These are phyloP conservation scores for Pseudonitzschia pungens DNA, from an alignment of 108 stramenopile genomes.

Conservation along the genomic window DNA sequence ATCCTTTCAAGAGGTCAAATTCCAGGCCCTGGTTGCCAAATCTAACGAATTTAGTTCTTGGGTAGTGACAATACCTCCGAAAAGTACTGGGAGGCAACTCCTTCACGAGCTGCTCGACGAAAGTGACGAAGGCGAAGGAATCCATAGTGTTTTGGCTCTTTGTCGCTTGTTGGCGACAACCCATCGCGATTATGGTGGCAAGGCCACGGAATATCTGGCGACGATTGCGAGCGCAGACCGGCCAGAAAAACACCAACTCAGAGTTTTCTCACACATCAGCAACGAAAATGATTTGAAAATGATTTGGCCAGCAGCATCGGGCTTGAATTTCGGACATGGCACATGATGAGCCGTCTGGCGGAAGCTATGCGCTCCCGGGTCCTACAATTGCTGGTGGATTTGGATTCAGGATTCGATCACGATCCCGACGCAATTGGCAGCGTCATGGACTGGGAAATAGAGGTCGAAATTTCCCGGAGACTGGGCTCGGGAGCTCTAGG, in stretches of 20 bases:
- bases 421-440: neutral
- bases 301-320: neutral
- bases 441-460: neutral
- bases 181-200: constrained; percentile 13
- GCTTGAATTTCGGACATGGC: constrained; percentile 6
- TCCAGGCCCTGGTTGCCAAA: neutral
- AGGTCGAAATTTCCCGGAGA: neutral
- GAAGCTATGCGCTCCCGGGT: neutral
- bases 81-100: neutral
- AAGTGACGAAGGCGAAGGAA: neutral
- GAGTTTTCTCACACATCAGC: neutral
- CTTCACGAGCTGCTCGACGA: neutral
- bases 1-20: constrained; percentile 1
- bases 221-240: neutral
- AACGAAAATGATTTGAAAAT: neutral
- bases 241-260: neutral
- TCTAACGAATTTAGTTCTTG: constrained; percentile 5
- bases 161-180: constrained; percentile 20
- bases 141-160: neutral
- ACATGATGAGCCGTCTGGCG: neutral
- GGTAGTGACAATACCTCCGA: neutral
- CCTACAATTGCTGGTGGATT: neutral
- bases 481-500: neutral
- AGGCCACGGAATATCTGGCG: neutral
- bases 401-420: neutral